phyloP scores from a whole-genome alignment of 352 stramenopile species.

The Globisporangium nodosum region DNA sequence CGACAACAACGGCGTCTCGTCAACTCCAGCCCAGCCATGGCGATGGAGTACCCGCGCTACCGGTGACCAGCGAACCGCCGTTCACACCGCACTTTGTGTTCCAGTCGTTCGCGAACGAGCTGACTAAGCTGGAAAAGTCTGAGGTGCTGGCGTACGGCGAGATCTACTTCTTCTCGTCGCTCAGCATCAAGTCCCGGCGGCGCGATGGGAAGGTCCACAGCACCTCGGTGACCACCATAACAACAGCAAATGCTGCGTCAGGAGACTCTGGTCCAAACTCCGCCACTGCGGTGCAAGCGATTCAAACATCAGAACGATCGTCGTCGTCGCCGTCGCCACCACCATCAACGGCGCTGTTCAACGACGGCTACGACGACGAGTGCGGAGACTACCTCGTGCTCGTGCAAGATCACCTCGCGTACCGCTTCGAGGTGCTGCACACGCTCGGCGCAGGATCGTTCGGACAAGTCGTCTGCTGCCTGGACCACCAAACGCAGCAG shows the following conservation, averaged over 20 bases:
- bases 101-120: slow-evolving; percentile 17
- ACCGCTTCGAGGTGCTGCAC: slow-evolving; percentile 93
- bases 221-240: slow-evolving; percentile 1
- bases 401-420: slow-evolving; percentile 90
- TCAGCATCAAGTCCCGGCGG: slow-evolving; percentile 26
- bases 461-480: slow-evolving; percentile 96
- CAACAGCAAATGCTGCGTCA: background rate
- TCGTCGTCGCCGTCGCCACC: background rate
- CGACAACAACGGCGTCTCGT: background rate
- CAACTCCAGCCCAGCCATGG: background rate
- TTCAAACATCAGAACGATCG: background rate
- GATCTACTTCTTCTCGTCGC: slow-evolving; percentile 43
- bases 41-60: background rate
- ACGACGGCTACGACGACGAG: slow-evolving; percentile 95
- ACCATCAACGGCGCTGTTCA: slow-evolving; percentile 40
- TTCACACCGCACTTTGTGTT: slow-evolving; percentile 19
- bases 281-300: background rate
- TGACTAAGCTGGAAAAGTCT: slow-evolving; percentile 39
- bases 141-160: slow-evolving; percentile 49
- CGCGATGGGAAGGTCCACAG: slow-evolving; percentile 25
- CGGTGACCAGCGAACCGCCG: slow-evolving; percentile 19
- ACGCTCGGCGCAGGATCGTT: slow-evolving; percentile 97
- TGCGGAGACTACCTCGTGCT: slow-evolving; percentile 96
- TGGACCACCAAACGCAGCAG: slow-evolving; percentile 74
- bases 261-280: background rate